phyloP scores from a whole-genome alignment of 192 early-diverging fungal species.

The Coemansia sp. region DNA sequence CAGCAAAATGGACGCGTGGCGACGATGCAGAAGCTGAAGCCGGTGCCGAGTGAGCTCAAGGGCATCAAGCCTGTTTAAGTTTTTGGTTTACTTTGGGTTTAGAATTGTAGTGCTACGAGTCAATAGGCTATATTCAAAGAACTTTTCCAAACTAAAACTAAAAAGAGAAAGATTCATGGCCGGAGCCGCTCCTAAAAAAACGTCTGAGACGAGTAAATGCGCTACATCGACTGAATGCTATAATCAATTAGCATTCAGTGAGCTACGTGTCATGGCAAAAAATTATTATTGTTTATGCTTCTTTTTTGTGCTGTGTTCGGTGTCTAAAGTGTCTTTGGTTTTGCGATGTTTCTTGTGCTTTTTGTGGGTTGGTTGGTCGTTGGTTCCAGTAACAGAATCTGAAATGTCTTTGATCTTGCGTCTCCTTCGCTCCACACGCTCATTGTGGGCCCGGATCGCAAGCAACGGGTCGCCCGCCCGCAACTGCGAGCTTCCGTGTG shows the following conservation, averaged over 20 bases:
- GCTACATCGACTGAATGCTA: no score
- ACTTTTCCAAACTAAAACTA: no score
- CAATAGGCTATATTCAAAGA: no score
- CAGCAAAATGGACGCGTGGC: constrained; percentile 44
- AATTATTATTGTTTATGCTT: no score
- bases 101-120: no score
- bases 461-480: not conserved
- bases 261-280: no score
- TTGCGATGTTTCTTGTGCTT: not conserved
- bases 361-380: not conserved
- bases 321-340: not conserved
- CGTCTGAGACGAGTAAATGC: no score
- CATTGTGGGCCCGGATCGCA: constrained; percentile 5
- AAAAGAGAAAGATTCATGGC: no score
- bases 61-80: constrained; percentile 47
- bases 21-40: constrained; percentile 28
- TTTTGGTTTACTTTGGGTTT: no score
- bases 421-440: constrained; percentile 4
- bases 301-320: no score
- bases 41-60: constrained; percentile 41
- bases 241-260: no score
- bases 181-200: no score
- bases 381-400: not conserved
- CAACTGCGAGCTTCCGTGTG: not conserved
- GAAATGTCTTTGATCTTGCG: not conserved